Conservation (phyloP, 2,329 filamentous ascomycete genomes). For the Penicillium sp. region DNA sequence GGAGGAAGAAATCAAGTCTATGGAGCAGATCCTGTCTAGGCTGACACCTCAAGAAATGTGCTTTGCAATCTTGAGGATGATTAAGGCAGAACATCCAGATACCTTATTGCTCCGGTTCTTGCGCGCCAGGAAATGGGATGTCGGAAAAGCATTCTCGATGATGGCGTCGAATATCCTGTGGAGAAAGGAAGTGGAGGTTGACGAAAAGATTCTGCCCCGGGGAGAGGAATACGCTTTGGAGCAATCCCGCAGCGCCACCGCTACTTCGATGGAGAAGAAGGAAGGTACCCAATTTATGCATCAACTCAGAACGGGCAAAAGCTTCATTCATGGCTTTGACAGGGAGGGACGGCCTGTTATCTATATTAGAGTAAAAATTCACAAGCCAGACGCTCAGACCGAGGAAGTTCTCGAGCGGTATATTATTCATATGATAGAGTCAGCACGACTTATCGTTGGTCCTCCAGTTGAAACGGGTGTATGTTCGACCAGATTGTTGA, state of each 20-base stretch:
- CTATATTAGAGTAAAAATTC: constrained; percentile 73
- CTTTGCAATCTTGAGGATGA: constrained; percentile 79
- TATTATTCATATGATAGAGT: constrained; percentile 89
- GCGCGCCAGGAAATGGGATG: constrained; percentile 83
- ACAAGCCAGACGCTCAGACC: constrained; percentile 76
- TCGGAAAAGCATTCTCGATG: constrained; percentile 86
- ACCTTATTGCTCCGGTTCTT: constrained; percentile 74
- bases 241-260: constrained; percentile 50
- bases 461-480: constrained; percentile 84
- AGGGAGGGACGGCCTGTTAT: constrained; percentile 68
- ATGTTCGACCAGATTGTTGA: constrained; percentile 38
- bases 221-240: constrained; percentile 66
- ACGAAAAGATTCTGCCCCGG: constrained; percentile 73
- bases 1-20: constrained; percentile 18
- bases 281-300: constrained; percentile 17
- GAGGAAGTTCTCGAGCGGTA: constrained; percentile 79
- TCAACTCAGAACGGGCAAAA: constrained; percentile 21
- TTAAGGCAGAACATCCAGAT: constrained; percentile 91
- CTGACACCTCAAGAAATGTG: constrained; percentile 73
- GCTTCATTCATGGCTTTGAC: constrained; percentile 21
- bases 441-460: constrained; percentile 70
- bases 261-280: constrained; percentile 14
- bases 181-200: constrained; percentile 80
- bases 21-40: constrained; percentile 54
- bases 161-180: constrained; percentile 85